Evolutionary conservation across 148 eudicot species (phyloP), one percentile per base, ranked within the genome.

Genomic region (Fallopia convolvulus): DNA sequence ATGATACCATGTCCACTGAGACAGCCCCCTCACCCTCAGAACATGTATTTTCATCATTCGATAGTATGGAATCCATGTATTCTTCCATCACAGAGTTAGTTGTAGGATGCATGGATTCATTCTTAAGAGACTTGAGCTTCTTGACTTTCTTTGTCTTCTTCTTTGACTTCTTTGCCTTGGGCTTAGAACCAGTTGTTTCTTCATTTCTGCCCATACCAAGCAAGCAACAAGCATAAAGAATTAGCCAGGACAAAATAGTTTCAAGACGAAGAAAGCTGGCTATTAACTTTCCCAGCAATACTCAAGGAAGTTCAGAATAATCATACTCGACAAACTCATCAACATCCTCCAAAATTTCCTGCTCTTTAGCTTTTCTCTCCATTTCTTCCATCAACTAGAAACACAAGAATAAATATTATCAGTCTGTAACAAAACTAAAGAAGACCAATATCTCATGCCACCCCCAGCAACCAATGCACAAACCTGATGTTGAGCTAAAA

Each of bases 401-500:
- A 49, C 74, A 60, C 78, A 78, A 77, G 60, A 49, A 18, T 26
- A 55, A 75, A 23, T 21, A 73, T 73, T 68, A 73, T 48, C 52
- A 9, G 23, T 5, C 15, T 48, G n/a, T 17, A 73, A 44, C 32
- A 73, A 44, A 73, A 42, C 32, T 7, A 20, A 48, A 44, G 75
- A 36, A 71, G 75, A n/a, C 40, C 2, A 23, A 10, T n/a, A 42
- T 30, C 3, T n/a, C 70, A 63, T 63, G 39, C 15, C 30, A 23
- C 70, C 12, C 3, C 70, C 30, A 1, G 6, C 46, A 68, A 68
- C 72, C 15, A 36, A 4, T 73, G 75, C 9, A 26, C 75, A 42
- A 39, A 93, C 99, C 97, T 93, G 94, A 83, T 93, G 94, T 78
- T 90, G 89, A 72, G 99, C 90, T 84, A 96, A 88, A 56, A 86